These are phyloP conservation scores for Penicillium sp. DNA, from an alignment of 2,329 filamentous ascomycete species.

Conservation along the genomic window DNA sequence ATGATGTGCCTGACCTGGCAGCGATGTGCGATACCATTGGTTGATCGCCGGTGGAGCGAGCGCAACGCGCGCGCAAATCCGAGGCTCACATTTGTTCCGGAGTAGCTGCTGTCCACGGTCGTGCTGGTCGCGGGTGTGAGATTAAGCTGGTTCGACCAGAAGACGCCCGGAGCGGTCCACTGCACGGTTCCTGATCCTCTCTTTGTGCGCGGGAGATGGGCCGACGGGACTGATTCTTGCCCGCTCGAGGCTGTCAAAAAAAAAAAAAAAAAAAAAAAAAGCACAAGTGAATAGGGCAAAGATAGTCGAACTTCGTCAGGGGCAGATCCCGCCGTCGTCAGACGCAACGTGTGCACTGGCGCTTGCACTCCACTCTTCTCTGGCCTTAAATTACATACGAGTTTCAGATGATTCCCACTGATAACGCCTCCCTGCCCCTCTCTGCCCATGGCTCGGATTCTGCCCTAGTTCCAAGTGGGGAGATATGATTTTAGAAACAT, in stretches of 20 bases:
- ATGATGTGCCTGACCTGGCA: no score
- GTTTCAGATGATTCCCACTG: slow-evolving; percentile 19
- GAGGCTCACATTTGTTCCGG: no score
- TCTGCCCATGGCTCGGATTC: slow-evolving; percentile 1
- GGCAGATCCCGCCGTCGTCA: slow-evolving; percentile 17
- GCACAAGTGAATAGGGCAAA: no score
- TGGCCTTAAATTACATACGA: slow-evolving; percentile 14
- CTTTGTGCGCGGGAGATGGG: no score
- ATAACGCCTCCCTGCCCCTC: slow-evolving; percentile 3
- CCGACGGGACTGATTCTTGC: no score
- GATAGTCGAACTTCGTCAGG: no score
- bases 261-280: background rate
- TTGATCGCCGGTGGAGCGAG: no score
- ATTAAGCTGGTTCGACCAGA: background rate
- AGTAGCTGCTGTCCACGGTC: slow-evolving; percentile 8
- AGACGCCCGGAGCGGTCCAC: no score
- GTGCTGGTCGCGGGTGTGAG: background rate
- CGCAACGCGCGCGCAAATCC: background rate
- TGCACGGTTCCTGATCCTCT: no score
- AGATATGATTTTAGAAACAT: slow-evolving; percentile 16
- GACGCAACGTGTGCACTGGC: slow-evolving; percentile 18
- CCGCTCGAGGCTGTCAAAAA: no score
- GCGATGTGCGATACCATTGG: no score
- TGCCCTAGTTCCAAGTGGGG: slow-evolving; percentile 5
- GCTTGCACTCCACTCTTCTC: slow-evolving; percentile 11